Evolutionary conservation across 1,139 yeast genomes (phyloP).

Genomic region (Taiozyma sp.): DNA sequence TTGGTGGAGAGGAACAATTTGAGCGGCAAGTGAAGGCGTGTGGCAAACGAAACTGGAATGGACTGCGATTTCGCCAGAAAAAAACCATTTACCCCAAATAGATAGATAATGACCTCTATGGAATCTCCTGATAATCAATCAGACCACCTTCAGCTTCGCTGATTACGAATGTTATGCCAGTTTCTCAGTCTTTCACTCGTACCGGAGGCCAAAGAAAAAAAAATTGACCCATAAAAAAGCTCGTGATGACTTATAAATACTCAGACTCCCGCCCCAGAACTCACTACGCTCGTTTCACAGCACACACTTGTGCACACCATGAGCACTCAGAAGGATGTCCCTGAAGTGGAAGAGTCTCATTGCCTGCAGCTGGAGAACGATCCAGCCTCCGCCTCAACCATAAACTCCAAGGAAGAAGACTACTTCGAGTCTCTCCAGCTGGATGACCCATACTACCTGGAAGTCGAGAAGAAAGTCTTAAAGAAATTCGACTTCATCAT

Average conservation of each 20-base stretch:
- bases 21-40: too few relatives aligned
- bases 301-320: background rate
- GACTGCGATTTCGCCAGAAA: background rate
- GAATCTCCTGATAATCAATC: too few relatives aligned
- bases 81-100: too few relatives aligned
- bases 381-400: background rate
- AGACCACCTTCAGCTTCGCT: too few relatives aligned
- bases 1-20: too few relatives aligned
- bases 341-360: background rate
- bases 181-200: too few relatives aligned
- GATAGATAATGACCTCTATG: too few relatives aligned
- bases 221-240: background rate
- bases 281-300: background rate
- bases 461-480: slow-evolving; percentile 36
- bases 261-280: background rate
- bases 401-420: background rate
- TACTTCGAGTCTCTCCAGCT: background rate
- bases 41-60: too few relatives aligned
- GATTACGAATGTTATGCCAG: too few relatives aligned
- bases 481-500: slow-evolving; percentile 46
- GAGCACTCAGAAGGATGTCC: background rate
- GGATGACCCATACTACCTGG: slow-evolving; percentile 13
- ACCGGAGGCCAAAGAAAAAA: background rate
- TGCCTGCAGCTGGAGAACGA: background rate
- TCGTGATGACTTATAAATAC: background rate